Conservation (phyloP, 352 stramenopile species). For the Plasmopara muralis region DNA sequence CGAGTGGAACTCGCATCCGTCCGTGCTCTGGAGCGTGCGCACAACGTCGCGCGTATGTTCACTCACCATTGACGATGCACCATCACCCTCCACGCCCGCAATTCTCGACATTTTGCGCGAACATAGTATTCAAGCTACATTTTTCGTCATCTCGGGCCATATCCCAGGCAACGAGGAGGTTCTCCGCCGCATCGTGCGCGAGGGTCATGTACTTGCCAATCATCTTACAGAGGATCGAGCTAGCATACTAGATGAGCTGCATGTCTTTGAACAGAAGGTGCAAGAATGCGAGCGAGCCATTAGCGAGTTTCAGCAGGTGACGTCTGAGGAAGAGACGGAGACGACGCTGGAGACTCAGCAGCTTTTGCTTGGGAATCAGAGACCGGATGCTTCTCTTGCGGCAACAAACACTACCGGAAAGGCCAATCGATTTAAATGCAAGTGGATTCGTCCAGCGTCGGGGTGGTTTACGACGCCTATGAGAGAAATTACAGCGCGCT, state of each 20-base stretch:
- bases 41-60: conserved; percentile 52
- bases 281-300: conserved; percentile 70
- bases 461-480: conserved; percentile 83
- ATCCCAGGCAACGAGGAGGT: conserved; percentile 64
- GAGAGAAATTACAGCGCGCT: conserved; percentile 53
- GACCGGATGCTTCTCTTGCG: background rate
- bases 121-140: conserved; percentile 65
- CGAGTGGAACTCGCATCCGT: conserved; percentile 58
- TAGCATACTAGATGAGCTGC: conserved; percentile 69
- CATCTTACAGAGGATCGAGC: conserved; percentile 76
- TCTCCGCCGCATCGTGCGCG: conserved; percentile 64
- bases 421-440: conserved; percentile 6
- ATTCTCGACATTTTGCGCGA: conserved; percentile 70
- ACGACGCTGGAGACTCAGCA: conserved; percentile 13
- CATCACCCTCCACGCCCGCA: conserved; percentile 47
- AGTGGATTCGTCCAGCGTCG: conserved; percentile 77
- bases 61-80: conserved; percentile 78
- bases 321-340: conserved; percentile 1
- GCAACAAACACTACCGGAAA: conserved; percentile 3
- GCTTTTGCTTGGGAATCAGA: conserved; percentile 20
- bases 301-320: conserved; percentile 28
- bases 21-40: conserved; percentile 63
- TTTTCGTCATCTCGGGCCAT: conserved; percentile 80
- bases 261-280: conserved; percentile 80
- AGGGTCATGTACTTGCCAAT: conserved; percentile 73